Evolutionary conservation across 2,329 filamentous ascomycete genomes (phyloP).

Genomic region (Dissoconium aciculare): DNA sequence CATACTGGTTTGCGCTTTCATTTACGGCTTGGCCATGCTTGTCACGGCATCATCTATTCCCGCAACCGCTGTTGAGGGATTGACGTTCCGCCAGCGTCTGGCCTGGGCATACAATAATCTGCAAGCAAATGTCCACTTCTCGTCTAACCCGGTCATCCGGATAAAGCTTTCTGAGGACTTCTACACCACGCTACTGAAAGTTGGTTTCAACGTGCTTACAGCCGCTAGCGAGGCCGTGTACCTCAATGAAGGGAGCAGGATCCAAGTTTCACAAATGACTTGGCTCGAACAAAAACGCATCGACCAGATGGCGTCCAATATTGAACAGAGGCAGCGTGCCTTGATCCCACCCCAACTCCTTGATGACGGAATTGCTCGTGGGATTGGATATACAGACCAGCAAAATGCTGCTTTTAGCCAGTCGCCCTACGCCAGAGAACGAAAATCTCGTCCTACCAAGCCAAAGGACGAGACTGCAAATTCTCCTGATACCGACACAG

Average conservation of each 20-base stretch:
- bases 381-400: constrained; percentile 21
- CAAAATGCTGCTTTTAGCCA: constrained; percentile 21
- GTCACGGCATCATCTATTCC: constrained; percentile 59
- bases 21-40: constrained; percentile 63
- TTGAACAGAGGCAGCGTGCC: constrained; percentile 24
- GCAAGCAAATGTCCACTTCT: constrained; percentile 78
- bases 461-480: constrained; percentile 12
- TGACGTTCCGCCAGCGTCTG: constrained; percentile 46
- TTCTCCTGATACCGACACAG: constrained; percentile 33
- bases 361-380: constrained; percentile 26
- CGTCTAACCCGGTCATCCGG: constrained; percentile 47
- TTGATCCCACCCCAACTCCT: constrained; percentile 30
- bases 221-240: constrained; percentile 94
- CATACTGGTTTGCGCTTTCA: constrained; percentile 57
- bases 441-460: constrained; percentile 31
- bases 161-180: constrained; percentile 86
- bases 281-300: constrained; percentile 86
- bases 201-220: constrained; percentile 76
- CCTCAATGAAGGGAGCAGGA: constrained; percentile 69
- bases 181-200: constrained; percentile 74
- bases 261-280: constrained; percentile 61
- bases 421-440: constrained; percentile 52
- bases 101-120: constrained; percentile 67
- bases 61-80: constrained; percentile 30
- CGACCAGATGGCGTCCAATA: constrained; percentile 51